Evolutionary conservation across 768 basidiomycete genomes (phyloP).

Genomic region (Sarcodon aspratus): DNA sequence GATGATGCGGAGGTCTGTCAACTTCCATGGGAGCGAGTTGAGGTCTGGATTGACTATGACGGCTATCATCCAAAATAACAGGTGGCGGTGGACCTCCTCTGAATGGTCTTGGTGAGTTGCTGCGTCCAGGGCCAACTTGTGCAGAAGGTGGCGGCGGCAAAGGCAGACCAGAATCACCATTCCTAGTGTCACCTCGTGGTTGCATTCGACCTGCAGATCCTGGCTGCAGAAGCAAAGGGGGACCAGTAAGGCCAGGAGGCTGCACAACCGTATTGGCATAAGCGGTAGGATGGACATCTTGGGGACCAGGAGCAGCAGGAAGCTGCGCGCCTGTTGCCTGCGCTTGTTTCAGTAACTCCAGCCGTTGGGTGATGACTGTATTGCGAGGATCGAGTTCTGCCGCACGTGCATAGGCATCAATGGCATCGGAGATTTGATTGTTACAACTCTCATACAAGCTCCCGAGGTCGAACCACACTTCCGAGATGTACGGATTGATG

Average conservation of each 20-base stretch:
- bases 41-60: constrained; percentile 55
- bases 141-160: constrained; percentile 38
- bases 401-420: constrained; percentile 94
- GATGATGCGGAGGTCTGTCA: constrained; percentile 25
- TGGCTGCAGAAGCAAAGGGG: constrained; percentile 52
- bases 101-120: constrained; percentile 65
- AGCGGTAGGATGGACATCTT: constrained; percentile 93
- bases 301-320: constrained; percentile 83
- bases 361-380: constrained; percentile 66
- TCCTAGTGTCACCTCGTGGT: constrained; percentile 38
- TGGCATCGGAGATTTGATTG: constrained; percentile 97
- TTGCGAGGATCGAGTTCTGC: constrained; percentile 89
- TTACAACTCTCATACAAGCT: constrained; percentile 97
- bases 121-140: constrained; percentile 14
- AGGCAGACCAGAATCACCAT: constrained; percentile 25
- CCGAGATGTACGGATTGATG: constrained; percentile 94
- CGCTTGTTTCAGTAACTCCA: constrained; percentile 69
- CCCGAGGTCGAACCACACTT: constrained; percentile 96
- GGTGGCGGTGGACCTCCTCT: constrained; percentile 78
- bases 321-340: constrained; percentile 65
- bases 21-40: constrained; percentile 71
- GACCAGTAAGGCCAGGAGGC: constrained; percentile 54
- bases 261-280: constrained; percentile 74
- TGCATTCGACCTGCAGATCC: constrained; percentile 28
- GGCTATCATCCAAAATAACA: constrained; percentile 63